phyloP scores from a whole-genome alignment of 257 asterid species.

The Capsicum rhomboideum region DNA sequence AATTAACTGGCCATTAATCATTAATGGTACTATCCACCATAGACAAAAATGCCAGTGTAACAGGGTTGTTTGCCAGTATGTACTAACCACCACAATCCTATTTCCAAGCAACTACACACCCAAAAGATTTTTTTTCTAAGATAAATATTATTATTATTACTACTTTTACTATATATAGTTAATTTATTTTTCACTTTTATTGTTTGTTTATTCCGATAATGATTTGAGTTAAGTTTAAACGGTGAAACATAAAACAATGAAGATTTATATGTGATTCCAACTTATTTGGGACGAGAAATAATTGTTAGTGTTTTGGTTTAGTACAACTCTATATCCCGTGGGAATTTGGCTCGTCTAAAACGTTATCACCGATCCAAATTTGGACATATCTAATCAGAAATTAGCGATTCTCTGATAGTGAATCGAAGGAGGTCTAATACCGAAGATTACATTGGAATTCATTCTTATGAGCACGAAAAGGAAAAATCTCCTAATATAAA shows the following conservation, averaged over 20 bases:
- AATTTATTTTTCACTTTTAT: too few relatives aligned
- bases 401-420: too few relatives aligned
- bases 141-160: not conserved
- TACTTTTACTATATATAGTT: not conserved
- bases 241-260: not conserved
- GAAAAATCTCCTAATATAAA: not conserved
- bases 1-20: not conserved
- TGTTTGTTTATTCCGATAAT: not conserved
- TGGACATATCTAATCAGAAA: accelerated
- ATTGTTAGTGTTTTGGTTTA: not conserved
- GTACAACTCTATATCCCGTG: not conserved
- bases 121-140: not conserved
- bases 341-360: not conserved
- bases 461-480: accelerated
- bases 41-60: not conserved
- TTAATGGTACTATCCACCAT: not conserved
- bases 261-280: not conserved
- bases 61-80: not conserved
- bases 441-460: not conserved
- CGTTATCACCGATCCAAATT: not conserved
- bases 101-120: not conserved
- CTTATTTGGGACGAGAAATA: not conserved
- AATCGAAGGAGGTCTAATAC: not conserved
- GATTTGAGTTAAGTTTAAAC: not conserved
- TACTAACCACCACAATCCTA: not conserved